These are phyloP conservation scores for Taphrina wiesneri DNA, from an alignment of 1,139 yeast genomes.

Conservation along the genomic window DNA sequence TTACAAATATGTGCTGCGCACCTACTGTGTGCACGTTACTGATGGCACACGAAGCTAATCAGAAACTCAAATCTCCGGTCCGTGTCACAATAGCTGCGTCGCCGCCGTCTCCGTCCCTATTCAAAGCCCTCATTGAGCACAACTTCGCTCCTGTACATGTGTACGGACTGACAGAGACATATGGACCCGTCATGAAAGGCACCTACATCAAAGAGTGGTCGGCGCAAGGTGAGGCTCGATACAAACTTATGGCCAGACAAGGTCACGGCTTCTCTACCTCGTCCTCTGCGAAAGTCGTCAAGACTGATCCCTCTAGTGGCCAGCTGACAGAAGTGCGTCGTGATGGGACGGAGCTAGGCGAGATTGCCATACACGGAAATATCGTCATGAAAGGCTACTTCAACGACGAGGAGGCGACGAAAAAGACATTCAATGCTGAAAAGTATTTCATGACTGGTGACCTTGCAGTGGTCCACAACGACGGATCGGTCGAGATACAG, in stretches of 20 bases:
- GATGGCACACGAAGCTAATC: conserved; percentile 45
- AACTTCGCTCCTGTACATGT: conserved; percentile 57
- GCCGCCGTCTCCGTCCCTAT: conserved; percentile 47
- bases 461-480: conserved; percentile 60
- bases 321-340: conserved; percentile 55
- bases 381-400: conserved; percentile 58
- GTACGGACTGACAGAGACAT: conserved; percentile 65
- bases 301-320: conserved; percentile 46
- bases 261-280: conserved; percentile 47
- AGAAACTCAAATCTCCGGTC: conserved; percentile 43
- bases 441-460: conserved; percentile 76
- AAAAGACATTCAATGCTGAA: conserved; percentile 61
- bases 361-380: conserved; percentile 47
- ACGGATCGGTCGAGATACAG: conserved; percentile 62
- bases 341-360: conserved; percentile 47
- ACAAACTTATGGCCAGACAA: conserved; percentile 45
- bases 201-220: conserved; percentile 46
- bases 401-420: conserved; percentile 59
- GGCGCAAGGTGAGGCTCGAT: conserved; percentile 7
- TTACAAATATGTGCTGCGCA: conserved; percentile 49
- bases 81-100: conserved; percentile 49
- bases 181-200: conserved; percentile 47
- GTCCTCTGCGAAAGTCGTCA: conserved; percentile 52
- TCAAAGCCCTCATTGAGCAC: conserved; percentile 46
- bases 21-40: conserved; percentile 49